These are phyloP conservation scores for Starmera dryadoides DNA, from an alignment of 805 yeast species.

Conservation along the genomic window DNA sequence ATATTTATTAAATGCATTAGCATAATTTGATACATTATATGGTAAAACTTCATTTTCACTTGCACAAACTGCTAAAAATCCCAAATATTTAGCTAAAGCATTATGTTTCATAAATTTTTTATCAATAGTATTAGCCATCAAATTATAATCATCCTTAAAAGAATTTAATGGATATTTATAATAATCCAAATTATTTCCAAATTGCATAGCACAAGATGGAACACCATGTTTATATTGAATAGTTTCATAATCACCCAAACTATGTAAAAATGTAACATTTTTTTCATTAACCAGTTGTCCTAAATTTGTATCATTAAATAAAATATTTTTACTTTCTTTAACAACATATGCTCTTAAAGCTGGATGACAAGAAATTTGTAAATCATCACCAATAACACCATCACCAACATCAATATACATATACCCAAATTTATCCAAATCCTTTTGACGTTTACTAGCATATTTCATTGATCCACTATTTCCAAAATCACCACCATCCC, in stretches of 20 bases:
- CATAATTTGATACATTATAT: constrained; percentile 39
- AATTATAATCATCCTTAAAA: constrained; percentile 47
- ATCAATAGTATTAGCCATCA: constrained; percentile 48
- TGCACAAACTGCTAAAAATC: constrained; percentile 44
- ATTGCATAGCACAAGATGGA: constrained; percentile 50
- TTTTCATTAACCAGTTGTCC: constrained; percentile 28
- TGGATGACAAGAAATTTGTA: constrained; percentile 49
- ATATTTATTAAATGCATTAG: constrained; percentile 11
- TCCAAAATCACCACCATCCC: constrained; percentile 80
- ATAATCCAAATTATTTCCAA: constrained; percentile 22
- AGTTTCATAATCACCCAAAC: constrained; percentile 48
- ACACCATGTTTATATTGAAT: constrained; percentile 64
- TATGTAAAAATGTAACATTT: constrained; percentile 34
- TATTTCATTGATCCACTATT: constrained; percentile 72
- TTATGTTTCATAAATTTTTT: constrained; percentile 42
- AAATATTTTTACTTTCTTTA: constrained; percentile 39
- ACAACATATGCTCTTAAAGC: constrained; percentile 38
- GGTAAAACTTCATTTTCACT: constrained; percentile 52
- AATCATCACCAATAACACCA: constrained; percentile 44
- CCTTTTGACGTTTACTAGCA: constrained; percentile 50
- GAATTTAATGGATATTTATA: constrained; percentile 49
- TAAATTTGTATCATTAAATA: constrained; percentile 40
- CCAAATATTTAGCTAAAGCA: constrained; percentile 51
- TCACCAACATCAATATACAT: constrained; percentile 45
- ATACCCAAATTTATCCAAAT: constrained; percentile 41